Conservation (phyloP, 352 stramenopile genomes). For the Aphanomyces invadans region DNA sequence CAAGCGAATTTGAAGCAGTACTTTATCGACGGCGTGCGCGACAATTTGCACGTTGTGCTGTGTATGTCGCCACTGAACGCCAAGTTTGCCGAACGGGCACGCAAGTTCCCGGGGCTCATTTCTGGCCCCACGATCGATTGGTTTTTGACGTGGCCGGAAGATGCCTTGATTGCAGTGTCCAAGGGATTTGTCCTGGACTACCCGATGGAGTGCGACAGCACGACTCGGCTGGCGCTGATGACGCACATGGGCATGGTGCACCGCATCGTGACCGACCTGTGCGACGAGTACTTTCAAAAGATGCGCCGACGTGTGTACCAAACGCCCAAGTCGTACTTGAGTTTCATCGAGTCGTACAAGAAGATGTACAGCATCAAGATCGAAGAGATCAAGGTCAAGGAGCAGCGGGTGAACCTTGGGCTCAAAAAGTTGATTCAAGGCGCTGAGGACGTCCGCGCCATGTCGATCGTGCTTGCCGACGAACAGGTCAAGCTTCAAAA, state of each 20-base stretch:
- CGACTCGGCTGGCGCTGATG: conserved; percentile 86
- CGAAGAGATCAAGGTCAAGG: conserved; percentile 94
- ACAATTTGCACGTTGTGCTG: conserved; percentile 98
- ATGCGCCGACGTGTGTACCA: conserved; percentile 97
- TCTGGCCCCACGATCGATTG: conserved; percentile 97
- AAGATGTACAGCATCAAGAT: conserved; percentile 93
- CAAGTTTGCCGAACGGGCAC: conserved; percentile 93
- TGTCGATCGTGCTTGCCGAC: conserved; percentile 95
- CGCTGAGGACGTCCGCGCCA: conserved; percentile 93
- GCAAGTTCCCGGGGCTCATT: conserved; percentile 97
- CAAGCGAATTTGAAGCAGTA: conserved; percentile 96
- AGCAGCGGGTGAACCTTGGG: conserved; percentile 94
- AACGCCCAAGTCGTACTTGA: conserved; percentile 98
- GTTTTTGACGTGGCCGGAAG: conserved; percentile 98
- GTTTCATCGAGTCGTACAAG: conserved; percentile 98
- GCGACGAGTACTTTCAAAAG: conserved; percentile 97
- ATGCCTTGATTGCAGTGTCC: conserved; percentile 95
- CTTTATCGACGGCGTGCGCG: conserved; percentile 96
- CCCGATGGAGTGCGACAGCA: conserved; percentile 88
- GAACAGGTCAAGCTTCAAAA: conserved; percentile 96
- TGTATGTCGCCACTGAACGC: conserved; percentile 99
- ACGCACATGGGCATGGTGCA: conserved; percentile 98
- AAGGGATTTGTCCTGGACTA: conserved; percentile 96
- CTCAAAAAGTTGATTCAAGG: conserved; percentile 97
- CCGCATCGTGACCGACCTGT: conserved; percentile 94